Percentiles rank a stretch among this genome's conserved stretches.
Evolutionary conservation across 2,329 filamentous ascomycete genomes (phyloP).

Genomic region (Trichocomaceae sp.): DNA sequence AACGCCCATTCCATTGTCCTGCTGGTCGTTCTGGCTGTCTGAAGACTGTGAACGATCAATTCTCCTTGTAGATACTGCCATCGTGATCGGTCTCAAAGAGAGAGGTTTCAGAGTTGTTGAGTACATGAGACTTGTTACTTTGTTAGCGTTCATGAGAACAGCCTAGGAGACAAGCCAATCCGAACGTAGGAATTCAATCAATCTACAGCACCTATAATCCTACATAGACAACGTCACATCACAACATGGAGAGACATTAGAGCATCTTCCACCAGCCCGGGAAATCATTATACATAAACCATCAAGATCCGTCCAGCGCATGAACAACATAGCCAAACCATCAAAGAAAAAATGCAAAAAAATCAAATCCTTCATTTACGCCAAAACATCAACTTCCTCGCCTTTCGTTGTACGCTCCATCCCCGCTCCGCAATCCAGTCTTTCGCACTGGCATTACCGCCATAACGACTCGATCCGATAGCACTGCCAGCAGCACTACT

Average conservation of each 20-base stretch:
- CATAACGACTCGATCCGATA: slow-evolving; percentile 19
- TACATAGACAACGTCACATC: background rate
- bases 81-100: too few species aligned
- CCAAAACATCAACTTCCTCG: slow-evolving; percentile 36
- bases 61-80: too few species aligned
- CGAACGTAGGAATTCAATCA: too few species aligned
- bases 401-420: slow-evolving; percentile 29
- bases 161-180: too few species aligned
- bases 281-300: slow-evolving; percentile 2
- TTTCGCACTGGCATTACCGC: slow-evolving; percentile 27
- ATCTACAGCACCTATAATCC: too few species aligned
- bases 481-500: slow-evolving; percentile 11
- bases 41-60: too few species aligned
- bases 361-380: slow-evolving; percentile 19
- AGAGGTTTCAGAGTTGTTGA: too few species aligned
- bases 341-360: background rate
- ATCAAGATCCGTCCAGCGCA: background rate
- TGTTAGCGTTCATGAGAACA: too few species aligned
- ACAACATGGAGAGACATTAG: background rate
- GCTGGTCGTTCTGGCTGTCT: too few species aligned
- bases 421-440: slow-evolving; percentile 31
- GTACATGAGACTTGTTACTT: too few species aligned
- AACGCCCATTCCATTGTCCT: too few species aligned
- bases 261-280: background rate
- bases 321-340: background rate